Percentiles rank a stretch among this genome's conserved stretches.
Conservation (phyloP, 2,329 filamentous ascomycete species). For the Ophiostoma tasmaniense region DNA sequence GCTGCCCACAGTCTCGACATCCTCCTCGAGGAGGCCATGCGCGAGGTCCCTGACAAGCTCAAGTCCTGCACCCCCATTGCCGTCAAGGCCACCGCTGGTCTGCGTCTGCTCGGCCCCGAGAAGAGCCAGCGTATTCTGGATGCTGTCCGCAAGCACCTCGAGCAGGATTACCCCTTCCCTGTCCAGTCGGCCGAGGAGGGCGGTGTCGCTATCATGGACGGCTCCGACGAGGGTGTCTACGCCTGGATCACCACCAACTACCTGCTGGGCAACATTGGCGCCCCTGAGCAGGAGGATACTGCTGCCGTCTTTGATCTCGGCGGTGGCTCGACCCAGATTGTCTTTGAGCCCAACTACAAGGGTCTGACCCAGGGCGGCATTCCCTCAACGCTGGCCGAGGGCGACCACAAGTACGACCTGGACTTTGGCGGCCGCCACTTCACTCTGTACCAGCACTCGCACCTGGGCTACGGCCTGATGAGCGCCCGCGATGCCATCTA, state of each 20-base stretch:
- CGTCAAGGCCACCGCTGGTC: conserved; percentile 94
- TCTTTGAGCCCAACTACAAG: conserved; percentile 93
- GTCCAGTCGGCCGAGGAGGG: conserved; percentile 77
- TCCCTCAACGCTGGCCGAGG: conserved; percentile 74
- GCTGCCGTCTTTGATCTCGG: conserved; percentile 94
- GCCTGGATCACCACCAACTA: conserved; percentile 99
- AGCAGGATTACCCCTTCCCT: conserved; percentile 88
- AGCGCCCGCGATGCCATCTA: conserved; percentile 83
- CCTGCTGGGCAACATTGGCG: conserved; percentile 92
- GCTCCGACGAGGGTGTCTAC: conserved; percentile 92
- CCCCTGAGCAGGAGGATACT: conserved; percentile 79
- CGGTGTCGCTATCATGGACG: conserved; percentile 95
- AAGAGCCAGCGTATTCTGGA: conserved; percentile 76
- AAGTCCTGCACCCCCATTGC: conserved; percentile 89
- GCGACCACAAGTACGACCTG: conserved; percentile 92
- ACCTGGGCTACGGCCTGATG: conserved; percentile 95
- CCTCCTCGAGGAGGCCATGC: conserved; percentile 77
- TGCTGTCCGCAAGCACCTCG: conserved; percentile 73
- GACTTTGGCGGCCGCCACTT: conserved; percentile 82
- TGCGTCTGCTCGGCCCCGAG: conserved; percentile 76
- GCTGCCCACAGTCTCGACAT: conserved; percentile 85
- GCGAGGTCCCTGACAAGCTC: conserved; percentile 76
- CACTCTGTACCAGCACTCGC: conserved; percentile 93
- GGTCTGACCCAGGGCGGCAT: conserved; percentile 64
- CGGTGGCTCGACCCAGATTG: conserved; percentile 95